Evolutionary conservation across 352 stramenopile species (phyloP).

Genomic region (Phytophthora ramorum): DNA sequence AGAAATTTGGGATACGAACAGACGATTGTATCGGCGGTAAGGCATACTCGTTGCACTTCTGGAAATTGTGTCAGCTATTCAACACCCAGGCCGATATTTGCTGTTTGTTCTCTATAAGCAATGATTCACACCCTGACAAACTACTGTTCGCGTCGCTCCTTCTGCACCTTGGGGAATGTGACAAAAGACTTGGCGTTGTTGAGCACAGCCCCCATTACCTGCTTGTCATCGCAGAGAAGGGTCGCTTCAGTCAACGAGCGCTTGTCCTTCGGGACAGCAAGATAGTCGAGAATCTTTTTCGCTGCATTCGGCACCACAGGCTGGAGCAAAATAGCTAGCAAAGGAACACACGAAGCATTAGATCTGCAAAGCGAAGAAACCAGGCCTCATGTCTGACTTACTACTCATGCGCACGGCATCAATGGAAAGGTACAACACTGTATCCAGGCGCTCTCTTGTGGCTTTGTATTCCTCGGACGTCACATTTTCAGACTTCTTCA

Average conservation of each 20-base stretch:
- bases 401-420: constrained; percentile 73
- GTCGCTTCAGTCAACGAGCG: constrained; percentile 62
- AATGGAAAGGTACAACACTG: constrained; percentile 76
- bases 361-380: neutral
- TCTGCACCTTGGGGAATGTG: constrained; percentile 66
- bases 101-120: neutral
- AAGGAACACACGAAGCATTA: neutral
- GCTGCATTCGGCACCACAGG: constrained; percentile 67
- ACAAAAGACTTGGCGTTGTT: constrained; percentile 77
- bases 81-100: neutral
- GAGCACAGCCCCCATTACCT: constrained; percentile 44
- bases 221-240: constrained; percentile 42
- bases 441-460: constrained; percentile 61
- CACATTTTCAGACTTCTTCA: constrained; percentile 42
- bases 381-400: constrained; percentile 27
- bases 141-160: constrained; percentile 11
- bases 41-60: neutral
- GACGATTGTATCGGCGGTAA: neutral
- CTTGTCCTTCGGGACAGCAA: constrained; percentile 55
- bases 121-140: neutral
- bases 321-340: constrained; percentile 74
- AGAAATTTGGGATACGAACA: neutral
- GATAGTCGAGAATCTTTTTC: constrained; percentile 75
- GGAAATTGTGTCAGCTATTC: neutral
- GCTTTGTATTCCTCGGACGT: constrained; percentile 40